Evolutionary conservation across 2,329 filamentous ascomycete species (phyloP).

Genomic region (Didymella pinodella): DNA sequence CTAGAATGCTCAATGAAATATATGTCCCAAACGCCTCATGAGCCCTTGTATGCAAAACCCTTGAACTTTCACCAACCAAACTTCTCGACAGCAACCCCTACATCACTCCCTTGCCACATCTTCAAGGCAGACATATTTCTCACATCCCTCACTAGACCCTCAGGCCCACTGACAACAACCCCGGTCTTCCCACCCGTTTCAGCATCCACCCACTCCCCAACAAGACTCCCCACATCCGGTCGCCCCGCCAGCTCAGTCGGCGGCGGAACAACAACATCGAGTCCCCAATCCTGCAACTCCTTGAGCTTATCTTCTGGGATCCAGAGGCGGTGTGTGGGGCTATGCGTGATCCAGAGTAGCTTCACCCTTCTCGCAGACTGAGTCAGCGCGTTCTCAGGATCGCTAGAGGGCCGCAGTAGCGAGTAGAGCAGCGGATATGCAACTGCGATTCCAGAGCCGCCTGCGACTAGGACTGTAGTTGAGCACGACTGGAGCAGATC

Average conservation of each 20-base stretch:
- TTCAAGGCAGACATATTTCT: slow-evolving; percentile 65
- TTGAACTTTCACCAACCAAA: slow-evolving; percentile 64
- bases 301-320: slow-evolving; percentile 59
- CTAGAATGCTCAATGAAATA: slow-evolving; percentile 11
- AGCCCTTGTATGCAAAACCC: not conserved
- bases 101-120: slow-evolving; percentile 57
- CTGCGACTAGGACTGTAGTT: slow-evolving; percentile 65
- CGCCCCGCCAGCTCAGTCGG: slow-evolving; percentile 63
- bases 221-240: slow-evolving; percentile 59
- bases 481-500: slow-evolving; percentile 61
- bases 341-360: slow-evolving; percentile 68
- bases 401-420: slow-evolving; percentile 46
- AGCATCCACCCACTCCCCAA: slow-evolving; percentile 51
- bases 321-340: slow-evolving; percentile 63
- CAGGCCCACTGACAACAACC: slow-evolving; percentile 69
- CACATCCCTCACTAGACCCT: slow-evolving; percentile 67
- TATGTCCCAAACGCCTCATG: not conserved
- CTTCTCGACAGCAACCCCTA: slow-evolving; percentile 69
- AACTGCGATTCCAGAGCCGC: slow-evolving; percentile 71
- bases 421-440: slow-evolving; percentile 67
- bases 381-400: slow-evolving; percentile 9
- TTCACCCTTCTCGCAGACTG: slow-evolving; percentile 51
- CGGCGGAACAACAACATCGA: slow-evolving; percentile 62
- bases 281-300: slow-evolving; percentile 59
- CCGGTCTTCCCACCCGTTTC: slow-evolving; percentile 52